phyloP scores from a whole-genome alignment of 805 yeast species.

The Pichia kluyveri region DNA sequence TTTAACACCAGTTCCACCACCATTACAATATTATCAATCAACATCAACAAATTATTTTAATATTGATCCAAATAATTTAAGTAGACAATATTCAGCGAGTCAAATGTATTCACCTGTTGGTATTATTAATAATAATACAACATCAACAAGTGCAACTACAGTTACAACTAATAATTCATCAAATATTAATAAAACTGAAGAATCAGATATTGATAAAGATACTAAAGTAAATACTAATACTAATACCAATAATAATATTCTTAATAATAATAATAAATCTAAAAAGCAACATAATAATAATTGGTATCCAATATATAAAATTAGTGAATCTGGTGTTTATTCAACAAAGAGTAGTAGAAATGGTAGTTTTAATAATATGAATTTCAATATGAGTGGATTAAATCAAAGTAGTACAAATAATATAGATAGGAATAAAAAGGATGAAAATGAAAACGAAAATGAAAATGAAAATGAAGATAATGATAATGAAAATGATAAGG shows the following conservation, averaged over 20 bases:
- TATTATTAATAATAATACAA: neutral
- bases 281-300: too few species aligned
- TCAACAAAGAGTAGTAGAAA: neutral
- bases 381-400: neutral
- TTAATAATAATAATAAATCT: neutral
- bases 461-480: neutral
- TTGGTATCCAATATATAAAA: neutral
- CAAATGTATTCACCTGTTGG: constrained; percentile 7
- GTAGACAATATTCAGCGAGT: constrained; percentile 3
- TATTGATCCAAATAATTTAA: constrained; percentile 1
- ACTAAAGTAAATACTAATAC: neutral
- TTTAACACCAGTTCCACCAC: neutral
- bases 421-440: too few species aligned
- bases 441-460: neutral
- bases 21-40: neutral
- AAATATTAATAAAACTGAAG: neutral
- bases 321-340: neutral
- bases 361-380: neutral
- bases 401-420: too few species aligned
- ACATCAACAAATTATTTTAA: neutral
- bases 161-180: neutral
- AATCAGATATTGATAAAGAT: too few species aligned
- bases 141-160: neutral
- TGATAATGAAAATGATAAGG: neutral
- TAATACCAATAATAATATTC: neutral